These are phyloP conservation scores for Auriscalpium orientale DNA, from an alignment of 768 basidiomycete species.

Conservation along the genomic window DNA sequence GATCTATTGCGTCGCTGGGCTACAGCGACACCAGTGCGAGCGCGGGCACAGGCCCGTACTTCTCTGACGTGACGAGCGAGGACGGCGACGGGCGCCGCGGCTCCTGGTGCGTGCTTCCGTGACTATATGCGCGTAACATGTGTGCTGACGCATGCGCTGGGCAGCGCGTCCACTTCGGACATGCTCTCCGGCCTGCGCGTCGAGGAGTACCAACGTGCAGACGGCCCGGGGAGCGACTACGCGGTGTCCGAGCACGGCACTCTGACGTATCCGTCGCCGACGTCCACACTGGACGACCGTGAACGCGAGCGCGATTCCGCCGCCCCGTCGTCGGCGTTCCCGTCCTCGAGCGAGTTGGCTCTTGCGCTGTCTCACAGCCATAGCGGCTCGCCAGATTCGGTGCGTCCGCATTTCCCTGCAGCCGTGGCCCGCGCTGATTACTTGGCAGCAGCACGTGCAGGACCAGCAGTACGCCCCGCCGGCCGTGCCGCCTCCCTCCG, in stretches of 20 bases:
- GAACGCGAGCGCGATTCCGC: conserved; percentile 3
- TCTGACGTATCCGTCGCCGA: conserved; percentile 12
- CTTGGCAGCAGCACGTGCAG: not conserved
- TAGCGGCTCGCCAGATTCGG: not conserved
- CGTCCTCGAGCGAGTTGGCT: not conserved
- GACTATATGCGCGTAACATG: not conserved
- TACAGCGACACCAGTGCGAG: conserved; percentile 10
- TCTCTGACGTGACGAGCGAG: conserved; percentile 11
- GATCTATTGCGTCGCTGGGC: conserved; percentile 9
- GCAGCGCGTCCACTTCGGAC: conserved; percentile 12
- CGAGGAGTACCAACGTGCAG: conserved; percentile 1
- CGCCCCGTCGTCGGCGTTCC: not conserved
- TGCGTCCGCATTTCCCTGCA: not conserved
- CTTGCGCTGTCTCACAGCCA: not conserved
- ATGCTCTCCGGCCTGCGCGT: conserved; percentile 7
- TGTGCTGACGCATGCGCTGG: not conserved
- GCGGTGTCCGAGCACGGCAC: conserved; percentile 11
- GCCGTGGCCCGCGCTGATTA: not conserved
- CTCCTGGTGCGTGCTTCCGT: conserved; percentile 6
- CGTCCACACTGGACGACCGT: conserved; percentile 1
- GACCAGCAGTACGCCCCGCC: conserved; percentile 4
- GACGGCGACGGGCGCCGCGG: conserved; percentile 12
- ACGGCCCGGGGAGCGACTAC: conserved; percentile 5
- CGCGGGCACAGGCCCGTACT: conserved; percentile 13
- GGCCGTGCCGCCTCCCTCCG: not conserved